Conservation (phyloP, 129 eudicot genomes). For the Artemisia tridentata region DNA sequence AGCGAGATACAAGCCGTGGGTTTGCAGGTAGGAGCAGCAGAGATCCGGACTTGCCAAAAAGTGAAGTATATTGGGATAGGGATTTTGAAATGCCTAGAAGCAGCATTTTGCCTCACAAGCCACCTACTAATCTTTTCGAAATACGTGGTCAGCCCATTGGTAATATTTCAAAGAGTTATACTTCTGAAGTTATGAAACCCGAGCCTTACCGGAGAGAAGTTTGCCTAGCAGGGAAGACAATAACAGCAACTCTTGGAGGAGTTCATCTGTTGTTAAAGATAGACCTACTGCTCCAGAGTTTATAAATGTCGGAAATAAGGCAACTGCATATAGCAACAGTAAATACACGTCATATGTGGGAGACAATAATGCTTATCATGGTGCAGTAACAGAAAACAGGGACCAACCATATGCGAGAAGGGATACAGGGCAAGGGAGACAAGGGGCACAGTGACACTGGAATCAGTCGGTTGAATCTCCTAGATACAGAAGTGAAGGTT, state of each 20-base stretch:
- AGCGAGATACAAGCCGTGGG: constrained; percentile 82
- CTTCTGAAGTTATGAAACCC: constrained; percentile 47
- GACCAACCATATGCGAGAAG: too few species aligned
- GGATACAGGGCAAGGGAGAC: too few species aligned
- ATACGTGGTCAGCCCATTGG: too few species aligned
- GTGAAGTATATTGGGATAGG: constrained; percentile 77
- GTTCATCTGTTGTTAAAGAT: constrained; percentile 39
- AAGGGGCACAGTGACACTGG: too few species aligned
- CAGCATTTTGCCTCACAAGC: constrained; percentile 60
- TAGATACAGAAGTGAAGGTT: constrained; percentile 41
- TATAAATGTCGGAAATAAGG: constrained; percentile 34
- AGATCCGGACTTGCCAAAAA: constrained; percentile 51
- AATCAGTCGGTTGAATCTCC: too few species aligned
- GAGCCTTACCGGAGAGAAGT: too few species aligned
- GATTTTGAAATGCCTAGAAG: constrained; percentile 72
- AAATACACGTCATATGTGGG: too few species aligned
- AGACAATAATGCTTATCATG: too few species aligned
- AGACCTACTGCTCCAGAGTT: constrained; percentile 32
- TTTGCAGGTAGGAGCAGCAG: constrained; percentile 43
- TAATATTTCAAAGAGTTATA: constrained; percentile 40
- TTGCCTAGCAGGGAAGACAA: constrained; percentile 59
- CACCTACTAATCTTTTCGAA: constrained; percentile 41
- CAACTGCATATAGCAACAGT: too few species aligned
- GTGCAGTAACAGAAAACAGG: too few species aligned
- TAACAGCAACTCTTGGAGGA: constrained; percentile 59